phyloP scores from a whole-genome alignment of 164 flowering plant species.

The Chimonanthus praecox region DNA sequence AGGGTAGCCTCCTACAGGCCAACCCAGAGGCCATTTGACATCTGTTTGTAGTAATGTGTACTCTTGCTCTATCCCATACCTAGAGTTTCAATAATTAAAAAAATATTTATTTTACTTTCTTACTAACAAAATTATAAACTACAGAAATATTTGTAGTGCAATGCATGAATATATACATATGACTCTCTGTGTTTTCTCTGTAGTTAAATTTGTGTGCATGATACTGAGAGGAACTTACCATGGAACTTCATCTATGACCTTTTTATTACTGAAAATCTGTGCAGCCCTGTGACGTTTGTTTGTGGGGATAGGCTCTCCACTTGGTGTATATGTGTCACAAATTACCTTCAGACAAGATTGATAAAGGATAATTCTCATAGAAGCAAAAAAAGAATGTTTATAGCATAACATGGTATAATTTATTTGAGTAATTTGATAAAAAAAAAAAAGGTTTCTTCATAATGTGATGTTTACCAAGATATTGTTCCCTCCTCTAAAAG shows the following conservation, averaged over 20 bases:
- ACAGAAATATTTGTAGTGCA: neutral
- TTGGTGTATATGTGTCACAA: slow-evolving; percentile 89
- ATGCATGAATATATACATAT: neutral
- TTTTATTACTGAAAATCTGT: slow-evolving; percentile 60
- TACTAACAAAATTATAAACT: neutral
- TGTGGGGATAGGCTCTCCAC: slow-evolving; percentile 94
- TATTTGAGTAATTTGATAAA: neutral
- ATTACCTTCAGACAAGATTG: slow-evolving; percentile 45
- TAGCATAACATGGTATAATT: neutral
- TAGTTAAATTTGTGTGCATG: neutral
- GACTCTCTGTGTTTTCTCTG: neutral
- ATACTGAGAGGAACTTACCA: slow-evolving; percentile 43
- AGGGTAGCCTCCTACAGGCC: slow-evolving; percentile 98
- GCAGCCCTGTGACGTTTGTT: slow-evolving; percentile 90
- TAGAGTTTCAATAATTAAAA: slow-evolving; percentile 15
- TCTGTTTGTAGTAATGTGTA: slow-evolving; percentile 83
- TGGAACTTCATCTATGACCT: slow-evolving; percentile 74
- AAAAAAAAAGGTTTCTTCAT: neutral
- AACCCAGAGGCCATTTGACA: slow-evolving; percentile 96
- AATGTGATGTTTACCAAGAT: slow-evolving; percentile 58
- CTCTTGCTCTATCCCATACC: slow-evolving; percentile 98
- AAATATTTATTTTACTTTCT: neutral
- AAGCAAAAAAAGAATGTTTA: neutral
- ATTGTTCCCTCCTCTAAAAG: slow-evolving; percentile 94
- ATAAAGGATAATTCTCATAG: neutral